Evolutionary conservation across 768 basidiomycete species (phyloP).

Genomic region (Cystofilobasidium macerans): DNA sequence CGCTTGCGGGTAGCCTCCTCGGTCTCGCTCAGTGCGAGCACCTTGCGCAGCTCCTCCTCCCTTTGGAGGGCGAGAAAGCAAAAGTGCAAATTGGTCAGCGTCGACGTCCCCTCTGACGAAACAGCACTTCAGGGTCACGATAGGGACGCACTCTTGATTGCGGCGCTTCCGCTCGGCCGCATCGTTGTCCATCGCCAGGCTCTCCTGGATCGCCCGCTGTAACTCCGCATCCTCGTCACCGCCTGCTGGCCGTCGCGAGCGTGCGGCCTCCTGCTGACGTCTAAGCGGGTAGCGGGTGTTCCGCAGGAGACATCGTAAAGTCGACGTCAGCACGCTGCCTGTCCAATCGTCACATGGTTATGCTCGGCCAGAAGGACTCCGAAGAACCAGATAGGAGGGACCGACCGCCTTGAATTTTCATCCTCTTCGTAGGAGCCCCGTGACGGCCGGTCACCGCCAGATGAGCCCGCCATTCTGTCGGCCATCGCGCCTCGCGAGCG

Average conservation of each 20-base stretch:
- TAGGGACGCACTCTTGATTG: constrained; percentile 43
- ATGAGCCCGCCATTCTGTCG: constrained; percentile 70
- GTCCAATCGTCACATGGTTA: no score
- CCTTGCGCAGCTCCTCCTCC: constrained; percentile 72
- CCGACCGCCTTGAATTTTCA: constrained; percentile 32
- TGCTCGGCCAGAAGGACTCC: no score
- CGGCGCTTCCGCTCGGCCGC: constrained; percentile 44
- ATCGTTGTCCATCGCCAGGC: constrained; percentile 57
- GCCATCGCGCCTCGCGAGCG: constrained; percentile 74
- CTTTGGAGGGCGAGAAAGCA: constrained; percentile 18
- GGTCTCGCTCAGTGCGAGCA: constrained; percentile 75
- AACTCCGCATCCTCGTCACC: constrained; percentile 68
- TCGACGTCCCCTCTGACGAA: no score
- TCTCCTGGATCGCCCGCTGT: constrained; percentile 74
- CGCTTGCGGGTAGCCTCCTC: constrained; percentile 70
- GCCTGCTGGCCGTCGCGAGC: background rate
- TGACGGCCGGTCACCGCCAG: constrained; percentile 20
- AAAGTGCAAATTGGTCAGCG: background rate
- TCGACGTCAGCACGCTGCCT: no score
- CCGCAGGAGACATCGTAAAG: no score
- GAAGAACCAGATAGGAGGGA: background rate
- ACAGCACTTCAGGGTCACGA: background rate
- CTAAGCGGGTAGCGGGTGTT: no score
- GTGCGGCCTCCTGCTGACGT: background rate
- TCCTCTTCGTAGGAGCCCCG: constrained; percentile 45